Percentiles rank a stretch among this genome's conserved stretches.
Evolutionary conservation across 1,284 basidiomycete genomes (phyloP).

Genomic region (Ceratorhiza oryzae-sativae): DNA sequence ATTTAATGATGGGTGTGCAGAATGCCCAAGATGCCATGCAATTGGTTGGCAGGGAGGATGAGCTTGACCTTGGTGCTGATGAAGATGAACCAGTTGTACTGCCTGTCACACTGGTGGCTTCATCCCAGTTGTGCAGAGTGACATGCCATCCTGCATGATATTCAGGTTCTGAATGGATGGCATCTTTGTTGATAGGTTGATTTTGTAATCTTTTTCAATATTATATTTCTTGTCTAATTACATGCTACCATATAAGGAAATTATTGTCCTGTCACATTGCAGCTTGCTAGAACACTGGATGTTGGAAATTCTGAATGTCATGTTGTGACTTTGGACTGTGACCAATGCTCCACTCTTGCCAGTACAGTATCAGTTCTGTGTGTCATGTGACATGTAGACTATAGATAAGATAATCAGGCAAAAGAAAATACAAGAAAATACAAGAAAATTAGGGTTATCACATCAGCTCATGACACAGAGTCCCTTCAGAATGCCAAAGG

Average conservation of each 20-base stretch:
- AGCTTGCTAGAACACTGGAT: background rate
- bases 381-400: too few relatives aligned
- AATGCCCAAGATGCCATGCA: background rate
- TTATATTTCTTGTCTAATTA: background rate
- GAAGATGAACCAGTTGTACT: background rate
- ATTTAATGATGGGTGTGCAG: background rate
- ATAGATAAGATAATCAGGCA: too few relatives aligned
- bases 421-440: too few relatives aligned
- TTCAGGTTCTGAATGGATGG: background rate
- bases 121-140: background rate
- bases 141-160: background rate
- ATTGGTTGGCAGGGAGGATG: background rate
- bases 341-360: conserved; percentile 10
- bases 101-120: background rate
- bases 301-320: conserved; percentile 21
- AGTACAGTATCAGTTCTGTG: conserved; percentile 13
- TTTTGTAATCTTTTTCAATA: background rate
- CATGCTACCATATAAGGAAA: conserved; percentile 11
- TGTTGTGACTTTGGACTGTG: background rate
- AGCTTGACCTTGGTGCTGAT: background rate
- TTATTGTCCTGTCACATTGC: background rate
- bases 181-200: background rate
- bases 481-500: too few relatives aligned
- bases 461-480: too few relatives aligned
- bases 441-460: too few relatives aligned